A percentile compares a stretch with the other conserved stretches of the same genome.
phyloP scores from a whole-genome alignment of 805 yeast genomes.

The Candida ortonii region DNA sequence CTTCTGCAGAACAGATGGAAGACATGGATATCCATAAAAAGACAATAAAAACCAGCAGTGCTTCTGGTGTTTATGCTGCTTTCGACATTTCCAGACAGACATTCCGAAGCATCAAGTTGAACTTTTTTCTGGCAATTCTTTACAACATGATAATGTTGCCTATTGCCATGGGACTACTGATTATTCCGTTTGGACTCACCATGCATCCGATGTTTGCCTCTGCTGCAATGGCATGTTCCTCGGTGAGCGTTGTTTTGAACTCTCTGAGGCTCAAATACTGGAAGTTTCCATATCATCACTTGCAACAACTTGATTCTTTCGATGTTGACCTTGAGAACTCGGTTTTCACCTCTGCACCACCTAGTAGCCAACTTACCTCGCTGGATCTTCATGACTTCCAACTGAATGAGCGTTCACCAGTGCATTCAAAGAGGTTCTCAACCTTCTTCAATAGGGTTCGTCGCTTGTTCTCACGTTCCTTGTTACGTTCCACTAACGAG shows the following conservation, averaged over 20 bases:
- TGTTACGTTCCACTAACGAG: neutral
- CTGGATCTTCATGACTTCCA: too few species aligned
- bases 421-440: too few species aligned
- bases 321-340: too few species aligned
- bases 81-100: slow-evolving; percentile 69
- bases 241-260: slow-evolving; percentile 81
- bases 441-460: too few species aligned
- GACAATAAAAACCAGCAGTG: slow-evolving; percentile 23
- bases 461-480: neutral
- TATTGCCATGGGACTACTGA: slow-evolving; percentile 87
- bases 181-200: slow-evolving; percentile 68
- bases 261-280: slow-evolving; percentile 72
- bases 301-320: too few species aligned
- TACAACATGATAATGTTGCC: slow-evolving; percentile 88
- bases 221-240: slow-evolving; percentile 88
- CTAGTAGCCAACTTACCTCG: too few species aligned
- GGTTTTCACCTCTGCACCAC: too few species aligned
- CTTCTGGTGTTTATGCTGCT: slow-evolving; percentile 56
- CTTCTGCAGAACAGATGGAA: slow-evolving; percentile 15
- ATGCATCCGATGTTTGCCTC: slow-evolving; percentile 89
- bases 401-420: too few species aligned
- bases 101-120: slow-evolving; percentile 69
- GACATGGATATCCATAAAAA: slow-evolving; percentile 16
- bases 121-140: slow-evolving; percentile 82
- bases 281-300: slow-evolving; percentile 39